Evolutionary conservation across 306 rosid genomes (phyloP).

Genomic region (Corylus heterophylla): DNA sequence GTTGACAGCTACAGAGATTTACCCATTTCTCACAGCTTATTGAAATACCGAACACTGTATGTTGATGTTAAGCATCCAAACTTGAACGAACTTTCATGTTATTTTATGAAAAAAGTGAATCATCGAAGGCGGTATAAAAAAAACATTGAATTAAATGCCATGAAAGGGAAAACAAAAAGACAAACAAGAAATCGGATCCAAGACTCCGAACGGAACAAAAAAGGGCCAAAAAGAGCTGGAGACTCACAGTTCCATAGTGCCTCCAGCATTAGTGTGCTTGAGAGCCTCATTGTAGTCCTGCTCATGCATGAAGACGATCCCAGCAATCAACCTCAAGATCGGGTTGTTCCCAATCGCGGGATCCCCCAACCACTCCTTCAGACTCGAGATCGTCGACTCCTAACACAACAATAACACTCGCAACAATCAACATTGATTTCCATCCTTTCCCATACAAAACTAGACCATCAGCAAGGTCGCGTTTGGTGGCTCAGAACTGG

Average conservation of each 20-base stretch:
- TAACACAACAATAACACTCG: neutral
- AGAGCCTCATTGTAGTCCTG: conserved; percentile 91
- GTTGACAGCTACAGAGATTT: too few relatives aligned
- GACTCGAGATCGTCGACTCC: conserved; percentile 68
- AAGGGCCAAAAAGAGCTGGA: neutral
- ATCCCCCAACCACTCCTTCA: conserved; percentile 86
- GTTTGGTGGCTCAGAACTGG: conserved; percentile 3
- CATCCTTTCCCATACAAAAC: neutral
- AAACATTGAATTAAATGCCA: too few relatives aligned
- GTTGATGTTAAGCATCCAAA: too few relatives aligned
- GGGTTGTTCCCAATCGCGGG: conserved; percentile 78
- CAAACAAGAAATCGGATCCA: too few relatives aligned
- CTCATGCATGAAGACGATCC: conserved; percentile 77
- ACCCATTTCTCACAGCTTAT: neutral
- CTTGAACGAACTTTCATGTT: too few relatives aligned
- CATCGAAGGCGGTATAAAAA: too few relatives aligned
- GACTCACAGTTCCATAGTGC: conserved; percentile 89
- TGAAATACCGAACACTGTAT: too few relatives aligned
- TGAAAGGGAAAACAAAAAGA: too few relatives aligned
- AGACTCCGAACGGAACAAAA: neutral
- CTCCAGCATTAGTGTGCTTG: conserved; percentile 87
- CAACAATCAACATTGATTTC: neutral
- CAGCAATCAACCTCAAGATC: conserved; percentile 74
- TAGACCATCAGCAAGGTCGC: neutral
- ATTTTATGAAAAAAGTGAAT: too few relatives aligned